phyloP scores from a whole-genome alignment of 768 basidiomycete species.

The Austroboletus eburneus region DNA sequence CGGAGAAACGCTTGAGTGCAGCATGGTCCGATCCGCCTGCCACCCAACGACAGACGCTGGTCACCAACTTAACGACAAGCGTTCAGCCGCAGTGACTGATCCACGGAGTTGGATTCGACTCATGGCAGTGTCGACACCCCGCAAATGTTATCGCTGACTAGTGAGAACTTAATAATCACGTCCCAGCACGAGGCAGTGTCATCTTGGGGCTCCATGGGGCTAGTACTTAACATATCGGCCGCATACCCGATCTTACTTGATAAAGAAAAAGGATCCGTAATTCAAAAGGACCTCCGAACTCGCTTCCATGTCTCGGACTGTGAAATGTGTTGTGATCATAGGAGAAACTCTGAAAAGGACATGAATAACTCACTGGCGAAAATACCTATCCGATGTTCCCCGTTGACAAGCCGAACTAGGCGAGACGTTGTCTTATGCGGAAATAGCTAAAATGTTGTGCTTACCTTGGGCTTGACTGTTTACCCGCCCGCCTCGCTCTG shows the following conservation, averaged over 20 bases:
- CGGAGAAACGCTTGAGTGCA: too few relatives aligned
- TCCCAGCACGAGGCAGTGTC: too few relatives aligned
- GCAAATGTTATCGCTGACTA: neutral
- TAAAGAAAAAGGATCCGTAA: slow-evolving; percentile 53
- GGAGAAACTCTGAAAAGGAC: neutral
- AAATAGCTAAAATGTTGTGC: slow-evolving; percentile 6
- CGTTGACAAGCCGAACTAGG: slow-evolving; percentile 56
- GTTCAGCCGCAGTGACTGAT: too few relatives aligned
- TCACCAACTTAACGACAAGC: too few relatives aligned
- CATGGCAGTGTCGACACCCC: too few relatives aligned
- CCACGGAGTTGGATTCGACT: too few relatives aligned
- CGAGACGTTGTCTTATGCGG: slow-evolving; percentile 1
- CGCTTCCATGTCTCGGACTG: slow-evolving; percentile 37
- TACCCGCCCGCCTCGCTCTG: slow-evolving; percentile 12
- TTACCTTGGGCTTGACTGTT: slow-evolving; percentile 51
- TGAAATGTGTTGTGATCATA: neutral
- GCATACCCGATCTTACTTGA: slow-evolving; percentile 1
- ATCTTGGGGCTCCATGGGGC: neutral
- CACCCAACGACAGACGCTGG: too few relatives aligned
- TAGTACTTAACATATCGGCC: neutral
- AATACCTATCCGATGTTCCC: slow-evolving; percentile 64
- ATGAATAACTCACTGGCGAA: slow-evolving; percentile 23
- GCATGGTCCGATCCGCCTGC: too few relatives aligned
- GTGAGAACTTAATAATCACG: too few relatives aligned
- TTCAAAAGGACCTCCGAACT: slow-evolving; percentile 54